Evolutionary conservation across 345 rosid species (phyloP).

Genomic region (Lenwebbia sp.): DNA sequence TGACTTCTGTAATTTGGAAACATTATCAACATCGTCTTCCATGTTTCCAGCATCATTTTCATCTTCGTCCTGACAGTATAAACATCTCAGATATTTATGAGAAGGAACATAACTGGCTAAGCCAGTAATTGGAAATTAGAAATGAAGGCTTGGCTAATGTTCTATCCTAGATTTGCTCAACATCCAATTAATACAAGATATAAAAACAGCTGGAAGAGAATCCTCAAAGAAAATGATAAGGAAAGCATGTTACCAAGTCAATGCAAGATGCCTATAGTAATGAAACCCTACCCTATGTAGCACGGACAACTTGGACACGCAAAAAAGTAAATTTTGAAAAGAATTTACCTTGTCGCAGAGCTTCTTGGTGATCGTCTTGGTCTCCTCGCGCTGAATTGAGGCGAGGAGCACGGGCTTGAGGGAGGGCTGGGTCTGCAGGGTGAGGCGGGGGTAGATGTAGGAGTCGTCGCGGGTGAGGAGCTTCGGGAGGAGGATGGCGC

Average conservation of each 20-base stretch:
- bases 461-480: conserved; percentile 80
- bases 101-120: neutral
- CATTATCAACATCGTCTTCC: conserved; percentile 74
- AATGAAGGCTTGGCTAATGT: neutral
- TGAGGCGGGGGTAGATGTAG: conserved; percentile 80
- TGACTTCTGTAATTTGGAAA: conserved; percentile 72
- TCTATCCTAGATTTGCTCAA: neutral
- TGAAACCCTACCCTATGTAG: neutral
- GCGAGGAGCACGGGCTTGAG: conserved; percentile 65
- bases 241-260: neutral
- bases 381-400: conserved; percentile 65
- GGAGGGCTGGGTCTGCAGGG: conserved; percentile 57
- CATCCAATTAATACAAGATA: neutral
- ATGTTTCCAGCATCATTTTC: conserved; percentile 46
- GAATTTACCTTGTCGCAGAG: conserved; percentile 51
- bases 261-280: neutral
- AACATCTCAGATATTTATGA: neutral
- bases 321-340: too few species aligned
- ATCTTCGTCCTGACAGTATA: conserved; percentile 43
- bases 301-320: conserved; percentile 38
- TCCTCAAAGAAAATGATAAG: neutral
- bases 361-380: conserved; percentile 66
- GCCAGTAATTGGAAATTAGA: neutral
- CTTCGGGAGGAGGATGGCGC: conserved; percentile 91
- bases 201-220: neutral